Base-by-base conservation (phyloP, 2,329 filamentous ascomycete genomes). In the Colletotrichum graminicola region DNA sequence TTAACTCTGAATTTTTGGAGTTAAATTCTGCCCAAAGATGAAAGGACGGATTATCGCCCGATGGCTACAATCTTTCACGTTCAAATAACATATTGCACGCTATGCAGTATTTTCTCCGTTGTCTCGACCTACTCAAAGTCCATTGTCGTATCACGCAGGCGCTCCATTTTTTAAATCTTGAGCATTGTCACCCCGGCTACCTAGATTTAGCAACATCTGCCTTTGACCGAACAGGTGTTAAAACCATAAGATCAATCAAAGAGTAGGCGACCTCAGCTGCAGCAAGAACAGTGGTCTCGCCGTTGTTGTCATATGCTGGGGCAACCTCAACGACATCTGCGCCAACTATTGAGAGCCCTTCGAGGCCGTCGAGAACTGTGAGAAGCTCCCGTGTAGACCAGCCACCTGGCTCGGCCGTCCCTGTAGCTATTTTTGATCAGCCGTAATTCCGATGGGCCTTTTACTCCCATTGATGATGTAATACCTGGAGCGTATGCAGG, bases 271-370 rank as follows among this genome's bases (percentile, higher is more conserved):
- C 85, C 82, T 95, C 92, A 23, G 92, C 91, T 16, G 90, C 93
- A 2, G 91, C 92, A 61, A 95, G 79, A 2, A 90, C 90, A 5
- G 93, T 96, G 36, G 88, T 90, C 81, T 95, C 93, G 3, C 89
- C 92, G 14, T 83, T 84, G 26, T 91, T 91, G 81, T 95, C 93
- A 79, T 95, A 95, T 5, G 89, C 89, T 0, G 93, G 93, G 1
- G 91, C 88, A 7, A 95, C 93, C 82, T 95, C 93, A 4, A 95
- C 93, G 59, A 95, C 88, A 82, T 95, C 93, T 0, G 91, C 93
- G 1, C 92, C 93, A 0, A 95, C 89, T 7, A 95, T 84, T 74
- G 94, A 92, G 77, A 95, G 79, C 0, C 85, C 88, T 76, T 92
- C 90, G 16, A 95, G 87, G 0, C 92, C 92, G 29, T 93, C 87